A percentile compares a stretch with the other conserved stretches of the same genome.
Conservation (phyloP, 2,329 filamentous ascomycete species). For the Myotisia sp. region DNA sequence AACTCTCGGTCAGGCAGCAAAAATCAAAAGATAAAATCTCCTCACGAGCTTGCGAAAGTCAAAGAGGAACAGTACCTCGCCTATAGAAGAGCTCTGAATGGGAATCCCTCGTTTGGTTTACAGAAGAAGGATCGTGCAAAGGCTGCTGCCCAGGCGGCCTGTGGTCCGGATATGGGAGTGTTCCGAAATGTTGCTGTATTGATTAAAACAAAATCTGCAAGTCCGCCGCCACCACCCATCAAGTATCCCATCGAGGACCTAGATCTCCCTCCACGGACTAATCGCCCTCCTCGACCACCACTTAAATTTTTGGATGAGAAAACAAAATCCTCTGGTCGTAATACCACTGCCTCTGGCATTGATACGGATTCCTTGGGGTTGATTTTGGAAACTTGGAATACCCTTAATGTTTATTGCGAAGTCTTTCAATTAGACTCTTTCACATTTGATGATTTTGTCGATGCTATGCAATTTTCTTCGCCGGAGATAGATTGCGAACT, state of each 20-base stretch:
- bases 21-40: slow-evolving; percentile 47
- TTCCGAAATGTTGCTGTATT: slow-evolving; percentile 6
- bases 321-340: slow-evolving; percentile 34
- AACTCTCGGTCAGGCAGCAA: slow-evolving; percentile 62
- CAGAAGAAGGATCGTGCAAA: slow-evolving; percentile 10
- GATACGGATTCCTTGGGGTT: slow-evolving; percentile 73
- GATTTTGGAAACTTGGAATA: slow-evolving; percentile 87
- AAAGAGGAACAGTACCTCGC: slow-evolving; percentile 36
- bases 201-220: slow-evolving; percentile 5
- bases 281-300: slow-evolving; percentile 49
- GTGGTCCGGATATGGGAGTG: background rate
- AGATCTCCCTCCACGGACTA: slow-evolving; percentile 55
- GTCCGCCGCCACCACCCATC: slow-evolving; percentile 49
- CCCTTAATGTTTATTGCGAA: slow-evolving; percentile 93
- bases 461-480: slow-evolving; percentile 67
- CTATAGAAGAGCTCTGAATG: slow-evolving; percentile 33
- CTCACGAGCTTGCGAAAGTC: slow-evolving; percentile 33
- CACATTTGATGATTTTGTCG: slow-evolving; percentile 89
- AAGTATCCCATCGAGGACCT: slow-evolving; percentile 96
- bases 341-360: slow-evolving; percentile 32
- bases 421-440: slow-evolving; percentile 92
- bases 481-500: slow-evolving; percentile 65
- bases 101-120: slow-evolving; percentile 28
- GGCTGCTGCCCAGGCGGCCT: background rate
- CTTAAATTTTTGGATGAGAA: slow-evolving; percentile 61